Base-by-base conservation (phyloP, 1,284 basidiomycete genomes). In the Sanghuangporus baumii region DNA sequence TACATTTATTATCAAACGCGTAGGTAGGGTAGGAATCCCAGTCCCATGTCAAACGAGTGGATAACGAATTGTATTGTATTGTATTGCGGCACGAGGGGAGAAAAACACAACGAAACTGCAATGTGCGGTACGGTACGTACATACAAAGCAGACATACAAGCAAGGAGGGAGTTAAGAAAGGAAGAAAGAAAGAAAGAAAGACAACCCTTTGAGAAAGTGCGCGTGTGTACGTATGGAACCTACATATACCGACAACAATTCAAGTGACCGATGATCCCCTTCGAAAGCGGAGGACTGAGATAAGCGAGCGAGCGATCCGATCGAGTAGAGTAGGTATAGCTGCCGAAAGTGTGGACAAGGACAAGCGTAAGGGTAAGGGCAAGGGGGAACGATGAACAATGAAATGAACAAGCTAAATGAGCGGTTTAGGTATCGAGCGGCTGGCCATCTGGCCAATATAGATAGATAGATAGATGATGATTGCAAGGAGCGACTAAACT, bases 401-500 rank as follows among this genome's bases (percentile, higher is more conserved):
- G 16, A 46, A n/a, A 26, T 54, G 52, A 36, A 36, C n/a, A n/a
- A 14, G 34, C 23, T 34, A 59, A 59, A 59, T 37, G 57, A 51
- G 57, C 36, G 57, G 18, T 51, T 52, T 26, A 47, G 48, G 14
- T 34, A 20, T 8, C 38, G 31, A 14, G 23, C 20, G 31, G 4
- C n/a, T n/a, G n/a, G n/a, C 46, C 57, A 51, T 54, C 31, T 38
- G 46, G 18, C 57, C 47, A 36, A 31, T 31, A 31, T 31, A 31
- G 26, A 2, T 31, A 3, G 20, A n/a, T n/a, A n/a, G n/a, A n/a
- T n/a, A n/a, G n/a, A n/a, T n/a, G n/a, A n/a, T n/a, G n/a, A n/a
- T n/a, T 20, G 34, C 41, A 59, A 59, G 57, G 57, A 59, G 57
- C 36, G 57, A 59, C 57, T 59, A 59, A 51, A 40, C 18, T 50